Percentiles rank a stretch among this genome's conserved stretches.
Evolutionary conservation across 2,329 filamentous ascomycete species (phyloP).

Genomic region (Paraphoma chrysanthemicola): DNA sequence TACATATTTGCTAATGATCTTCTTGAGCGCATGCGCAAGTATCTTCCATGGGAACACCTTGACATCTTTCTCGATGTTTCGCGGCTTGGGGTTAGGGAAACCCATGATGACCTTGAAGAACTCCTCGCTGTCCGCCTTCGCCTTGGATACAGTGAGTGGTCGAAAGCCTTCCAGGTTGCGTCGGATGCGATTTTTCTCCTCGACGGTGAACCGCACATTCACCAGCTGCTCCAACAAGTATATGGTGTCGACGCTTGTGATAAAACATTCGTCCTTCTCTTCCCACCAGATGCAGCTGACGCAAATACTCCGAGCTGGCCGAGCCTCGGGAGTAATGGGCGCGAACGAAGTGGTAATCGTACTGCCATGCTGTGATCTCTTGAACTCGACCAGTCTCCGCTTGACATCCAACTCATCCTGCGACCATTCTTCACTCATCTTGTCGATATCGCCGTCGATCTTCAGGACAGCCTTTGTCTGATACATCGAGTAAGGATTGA

Average conservation of each 20-base stretch:
- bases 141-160: constrained; percentile 91
- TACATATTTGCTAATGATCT: constrained; percentile 97
- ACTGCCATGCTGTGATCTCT: constrained; percentile 79
- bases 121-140: constrained; percentile 88
- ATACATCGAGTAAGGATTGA: constrained; percentile 83
- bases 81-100: constrained; percentile 91
- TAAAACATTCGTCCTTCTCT: constrained; percentile 87
- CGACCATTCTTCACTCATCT: constrained; percentile 85
- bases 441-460: constrained; percentile 82
- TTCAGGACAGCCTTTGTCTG: constrained; percentile 82
- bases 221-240: constrained; percentile 92
- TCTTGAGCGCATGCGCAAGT: constrained; percentile 84
- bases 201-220: constrained; percentile 85
- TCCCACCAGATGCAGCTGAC: constrained; percentile 98
- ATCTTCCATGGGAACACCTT: constrained; percentile 99
- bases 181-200: constrained; percentile 98
- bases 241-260: constrained; percentile 97
- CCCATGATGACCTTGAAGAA: constrained; percentile 99
- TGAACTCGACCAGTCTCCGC: constrained; percentile 87
- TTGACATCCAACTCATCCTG: constrained; percentile 80
- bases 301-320: constrained; percentile 84
- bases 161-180: constrained; percentile 95
- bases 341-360: constrained; percentile 83
- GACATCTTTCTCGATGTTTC: constrained; percentile 98
- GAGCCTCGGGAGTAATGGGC: constrained; percentile 78